phyloP scores from a whole-genome alignment of 768 basidiomycete species.

The Kwoniella bestiolae region DNA sequence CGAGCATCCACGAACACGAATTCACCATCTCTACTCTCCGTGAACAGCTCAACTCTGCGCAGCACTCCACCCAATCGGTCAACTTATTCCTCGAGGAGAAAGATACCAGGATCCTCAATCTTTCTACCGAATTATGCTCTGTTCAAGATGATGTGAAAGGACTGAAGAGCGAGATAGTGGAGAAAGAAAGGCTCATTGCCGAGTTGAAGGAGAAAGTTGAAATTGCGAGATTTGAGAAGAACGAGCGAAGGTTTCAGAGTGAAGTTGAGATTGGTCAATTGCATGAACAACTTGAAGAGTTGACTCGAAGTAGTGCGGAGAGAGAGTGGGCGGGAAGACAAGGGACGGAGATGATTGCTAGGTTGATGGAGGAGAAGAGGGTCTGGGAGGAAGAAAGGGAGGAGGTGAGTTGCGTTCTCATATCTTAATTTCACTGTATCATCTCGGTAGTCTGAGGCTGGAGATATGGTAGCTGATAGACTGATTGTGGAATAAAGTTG shows the following conservation, averaged over 20 bases:
- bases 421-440: background rate
- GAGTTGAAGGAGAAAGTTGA: constrained; percentile 29
- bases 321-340: constrained; percentile 22
- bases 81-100: constrained; percentile 5
- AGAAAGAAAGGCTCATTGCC: constrained; percentile 26
- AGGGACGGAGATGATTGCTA: constrained; percentile 15
- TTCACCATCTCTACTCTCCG: background rate
- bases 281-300: constrained; percentile 24
- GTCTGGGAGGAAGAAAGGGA: constrained; percentile 20
- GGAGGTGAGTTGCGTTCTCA: constrained; percentile 21
- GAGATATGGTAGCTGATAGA: too few species aligned
- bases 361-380: constrained; percentile 23
- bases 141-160: background rate
- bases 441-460: too few species aligned
- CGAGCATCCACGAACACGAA: constrained; percentile 14
- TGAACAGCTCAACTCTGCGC: constrained; percentile 6
- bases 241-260: constrained; percentile 26
- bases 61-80: constrained; percentile 1
- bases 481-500: too few species aligned
- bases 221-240: constrained; percentile 28
- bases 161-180: background rate
- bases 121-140: background rate
- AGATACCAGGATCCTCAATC: background rate
- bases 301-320: constrained; percentile 8
- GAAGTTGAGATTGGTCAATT: constrained; percentile 28